phyloP scores from a whole-genome alignment of 2,329 filamentous ascomycete species.

The Fusarium sp. region DNA sequence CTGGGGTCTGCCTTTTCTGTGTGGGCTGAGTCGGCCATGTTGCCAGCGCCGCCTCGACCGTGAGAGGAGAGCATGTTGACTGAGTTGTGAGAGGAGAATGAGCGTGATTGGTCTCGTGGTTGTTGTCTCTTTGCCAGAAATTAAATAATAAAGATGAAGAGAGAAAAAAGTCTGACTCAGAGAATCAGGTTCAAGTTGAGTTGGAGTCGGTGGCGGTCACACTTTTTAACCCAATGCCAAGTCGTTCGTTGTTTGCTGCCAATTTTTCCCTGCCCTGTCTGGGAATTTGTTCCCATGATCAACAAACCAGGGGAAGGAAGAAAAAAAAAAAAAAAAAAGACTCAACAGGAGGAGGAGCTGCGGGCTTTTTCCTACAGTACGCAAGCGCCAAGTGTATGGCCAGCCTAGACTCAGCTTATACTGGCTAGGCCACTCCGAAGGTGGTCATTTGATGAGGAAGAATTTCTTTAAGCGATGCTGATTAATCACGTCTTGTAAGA shows the following conservation, averaged over 20 bases:
- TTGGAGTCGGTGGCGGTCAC: slow-evolving; percentile 12
- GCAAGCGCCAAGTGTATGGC: no score
- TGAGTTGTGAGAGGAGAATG: neutral
- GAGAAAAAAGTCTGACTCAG: neutral
- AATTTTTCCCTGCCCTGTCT: slow-evolving; percentile 25
- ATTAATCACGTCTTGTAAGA: no score
- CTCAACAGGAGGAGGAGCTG: no score
- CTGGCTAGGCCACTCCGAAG: slow-evolving; percentile 26
- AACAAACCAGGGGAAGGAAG: slow-evolving; percentile 26
- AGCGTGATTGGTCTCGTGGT: neutral
- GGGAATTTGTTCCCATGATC: slow-evolving; percentile 39
- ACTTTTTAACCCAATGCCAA: slow-evolving; percentile 40
- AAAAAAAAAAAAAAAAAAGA: slow-evolving; percentile 24
- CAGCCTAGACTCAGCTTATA: slow-evolving; percentile 18
- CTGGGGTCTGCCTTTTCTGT: slow-evolving; percentile 64
- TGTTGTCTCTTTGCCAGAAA: neutral
- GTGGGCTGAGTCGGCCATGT: slow-evolving; percentile 69
- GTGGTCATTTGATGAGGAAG: slow-evolving; percentile 4
- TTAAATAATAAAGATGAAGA: neutral
- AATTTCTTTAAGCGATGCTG: neutral
- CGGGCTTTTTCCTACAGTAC: no score
- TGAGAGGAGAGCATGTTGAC: slow-evolving; percentile 67
- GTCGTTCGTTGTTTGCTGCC: slow-evolving; percentile 33
- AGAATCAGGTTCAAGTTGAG: neutral
- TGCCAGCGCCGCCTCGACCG: slow-evolving; percentile 82